Percentiles rank a stretch among this genome's conserved stretches.
Conservation (phyloP, 192 early-diverging fungal genomes). For the Podila epigama region DNA sequence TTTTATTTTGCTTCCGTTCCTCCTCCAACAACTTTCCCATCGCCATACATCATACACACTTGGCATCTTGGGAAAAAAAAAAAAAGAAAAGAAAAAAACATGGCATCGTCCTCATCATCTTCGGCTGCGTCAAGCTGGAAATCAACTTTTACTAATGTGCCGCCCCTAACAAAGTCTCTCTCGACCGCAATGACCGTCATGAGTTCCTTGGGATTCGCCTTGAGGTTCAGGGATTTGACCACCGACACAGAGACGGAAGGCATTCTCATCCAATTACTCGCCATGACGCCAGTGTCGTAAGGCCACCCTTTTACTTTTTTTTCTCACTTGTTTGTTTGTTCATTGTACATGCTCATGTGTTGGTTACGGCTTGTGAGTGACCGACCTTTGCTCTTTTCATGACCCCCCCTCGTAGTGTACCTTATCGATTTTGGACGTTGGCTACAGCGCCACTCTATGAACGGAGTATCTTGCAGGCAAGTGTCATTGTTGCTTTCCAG, state of each 20-base stretch:
- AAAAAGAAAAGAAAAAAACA: background rate
- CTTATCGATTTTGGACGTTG: slow-evolving; percentile 42
- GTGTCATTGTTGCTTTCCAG: no score
- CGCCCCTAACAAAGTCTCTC: slow-evolving; percentile 54
- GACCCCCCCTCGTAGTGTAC: slow-evolving; percentile 6
- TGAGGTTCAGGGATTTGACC: slow-evolving; percentile 22
- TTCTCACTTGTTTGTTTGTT: background rate
- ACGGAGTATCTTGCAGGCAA: slow-evolving; percentile 29
- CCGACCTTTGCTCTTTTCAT: background rate
- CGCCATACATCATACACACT: no score
- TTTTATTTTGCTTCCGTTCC: no score
- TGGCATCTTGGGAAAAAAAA: no score
- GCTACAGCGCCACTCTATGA: slow-evolving; percentile 46
- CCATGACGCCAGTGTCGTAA: slow-evolving; percentile 29
- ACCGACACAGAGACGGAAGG: slow-evolving; percentile 10
- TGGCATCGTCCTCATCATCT: slow-evolving; percentile 2
- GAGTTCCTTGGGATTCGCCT: slow-evolving; percentile 20
- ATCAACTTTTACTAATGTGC: slow-evolving; percentile 51
- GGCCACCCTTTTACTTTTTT: no score
- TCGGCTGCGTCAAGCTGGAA: slow-evolving; percentile 20
- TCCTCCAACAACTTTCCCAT: no score
- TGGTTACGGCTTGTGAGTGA: background rate
- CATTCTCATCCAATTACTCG: slow-evolving; percentile 9
- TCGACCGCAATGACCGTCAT: slow-evolving; percentile 42
- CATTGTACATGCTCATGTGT: background rate